Base-by-base conservation (phyloP, 495 filamentous ascomycete genomes). In the Penicillium malachiteum region DNA sequence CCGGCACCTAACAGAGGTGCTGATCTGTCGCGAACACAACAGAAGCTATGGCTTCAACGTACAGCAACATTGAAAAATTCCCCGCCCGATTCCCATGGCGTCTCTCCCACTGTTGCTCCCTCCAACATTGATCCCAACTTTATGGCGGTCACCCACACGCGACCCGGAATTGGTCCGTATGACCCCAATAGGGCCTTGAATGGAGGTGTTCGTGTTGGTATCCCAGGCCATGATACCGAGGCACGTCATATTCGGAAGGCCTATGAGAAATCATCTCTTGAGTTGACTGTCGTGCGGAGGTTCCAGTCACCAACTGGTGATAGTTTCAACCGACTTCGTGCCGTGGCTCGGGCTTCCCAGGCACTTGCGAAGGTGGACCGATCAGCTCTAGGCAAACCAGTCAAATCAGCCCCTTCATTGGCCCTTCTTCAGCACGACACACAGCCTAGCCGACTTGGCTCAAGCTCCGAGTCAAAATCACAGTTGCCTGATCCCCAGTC, bases 31-130 rank as follows among this genome's bases (percentile, higher is more conserved):
- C 72, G 76, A 48, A 78, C 76, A 3, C 73, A 78, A 50, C 76
- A 77, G 60, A 78, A 78, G 55, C 69, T 78, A 0, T 78, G 76
- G 76, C 66, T 78, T 41, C 76, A 78, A 47, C 76, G 76, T 10
- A 78, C 76, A 3, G 76, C 76, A 41, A 66, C 76, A 30, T 52
- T 78, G 14, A 78, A 77, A 37, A 75, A 74, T 35, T 78, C 76
- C 11, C 74, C 76, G n/a, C 76, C 76, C 3, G 76, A 77, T 52
- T 59, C 56, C 11, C 74, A 78, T 67, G 72, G 73, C 16, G 59
- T 63, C 7, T 53, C 71, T 3, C 46, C 66, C 5, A 56, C 62
- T 30, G 62, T 58, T 0, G 59, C 74, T 11, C 71, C 69, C 6
- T 63, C 76, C 2, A 53, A 60, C 7, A 68, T 74, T 39, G 76